These are phyloP conservation scores for Nannizzia gypsea DNA, from an alignment of 2,329 filamentous ascomycete species.

Conservation along the genomic window DNA sequence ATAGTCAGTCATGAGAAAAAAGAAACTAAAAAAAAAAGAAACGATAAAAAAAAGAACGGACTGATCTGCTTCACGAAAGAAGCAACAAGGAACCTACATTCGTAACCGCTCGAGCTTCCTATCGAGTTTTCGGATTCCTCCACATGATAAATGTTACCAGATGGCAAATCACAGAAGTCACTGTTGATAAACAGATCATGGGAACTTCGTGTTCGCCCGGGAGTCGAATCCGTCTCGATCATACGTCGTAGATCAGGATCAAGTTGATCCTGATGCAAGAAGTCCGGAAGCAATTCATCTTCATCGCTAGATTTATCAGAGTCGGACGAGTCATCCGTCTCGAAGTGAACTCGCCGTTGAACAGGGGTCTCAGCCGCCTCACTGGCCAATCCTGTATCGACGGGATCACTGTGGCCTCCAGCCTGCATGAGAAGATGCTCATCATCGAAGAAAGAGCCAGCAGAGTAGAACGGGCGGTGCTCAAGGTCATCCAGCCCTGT, in stretches of 20 bases:
- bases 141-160: slow-evolving; percentile 32
- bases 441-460: slow-evolving; percentile 34
- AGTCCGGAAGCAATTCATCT: slow-evolving; percentile 65
- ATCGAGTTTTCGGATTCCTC: slow-evolving; percentile 35
- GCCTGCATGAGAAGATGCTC: slow-evolving; percentile 26
- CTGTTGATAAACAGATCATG: slow-evolving; percentile 28
- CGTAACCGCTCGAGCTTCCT: slow-evolving; percentile 42
- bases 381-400: slow-evolving; percentile 15
- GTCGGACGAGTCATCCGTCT: slow-evolving; percentile 51
- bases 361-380: slow-evolving; percentile 29
- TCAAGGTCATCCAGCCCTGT: slow-evolving; percentile 41
- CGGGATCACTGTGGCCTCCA: slow-evolving; percentile 26
- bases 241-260: slow-evolving; percentile 61
- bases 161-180: slow-evolving; percentile 28
- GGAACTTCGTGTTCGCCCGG: slow-evolving; percentile 2
- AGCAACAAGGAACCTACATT: slow-evolving; percentile 39
- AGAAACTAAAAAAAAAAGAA: slow-evolving; percentile 10
- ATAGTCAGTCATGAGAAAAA: slow-evolving; percentile 12
- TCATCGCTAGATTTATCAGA: slow-evolving; percentile 42
- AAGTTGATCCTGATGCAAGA: slow-evolving; percentile 61
- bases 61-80: not conserved
- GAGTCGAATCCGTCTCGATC: slow-evolving; percentile 52
- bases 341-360: slow-evolving; percentile 62
- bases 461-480: slow-evolving; percentile 30
- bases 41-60: not conserved